Conservation (phyloP, 345 rosid genomes). For the Eucalyptus viminalis region DNA sequence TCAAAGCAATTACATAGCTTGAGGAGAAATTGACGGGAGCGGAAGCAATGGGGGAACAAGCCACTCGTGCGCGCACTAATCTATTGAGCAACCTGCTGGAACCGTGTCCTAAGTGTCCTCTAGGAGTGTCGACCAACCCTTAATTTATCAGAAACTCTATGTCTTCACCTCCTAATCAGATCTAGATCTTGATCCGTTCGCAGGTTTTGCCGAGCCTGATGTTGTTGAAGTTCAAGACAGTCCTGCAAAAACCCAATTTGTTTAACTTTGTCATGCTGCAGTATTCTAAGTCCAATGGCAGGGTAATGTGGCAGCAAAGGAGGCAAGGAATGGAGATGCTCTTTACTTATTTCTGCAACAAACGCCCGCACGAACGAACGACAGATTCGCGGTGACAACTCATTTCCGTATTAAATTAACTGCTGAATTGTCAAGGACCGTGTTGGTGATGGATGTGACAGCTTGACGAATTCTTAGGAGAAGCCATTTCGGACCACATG, state of each 20-base stretch:
- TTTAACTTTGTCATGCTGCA: neutral
- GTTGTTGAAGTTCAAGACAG: neutral
- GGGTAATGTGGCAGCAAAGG: neutral
- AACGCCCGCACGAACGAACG: neutral
- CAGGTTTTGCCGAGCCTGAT: neutral
- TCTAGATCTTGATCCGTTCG: neutral
- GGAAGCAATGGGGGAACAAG: neutral
- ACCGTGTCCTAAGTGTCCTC: neutral
- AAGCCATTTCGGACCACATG: neutral
- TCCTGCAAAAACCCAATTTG: neutral
- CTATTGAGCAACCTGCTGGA: neutral
- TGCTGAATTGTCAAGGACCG: neutral
- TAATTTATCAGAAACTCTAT: neutral
- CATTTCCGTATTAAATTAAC: neutral
- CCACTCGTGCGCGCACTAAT: neutral
- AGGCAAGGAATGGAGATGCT: neutral
- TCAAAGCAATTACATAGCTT: neutral
- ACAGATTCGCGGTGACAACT: neutral
- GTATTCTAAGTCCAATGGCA: neutral
- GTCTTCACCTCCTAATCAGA: neutral
- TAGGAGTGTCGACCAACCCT: neutral
- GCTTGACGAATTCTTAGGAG: neutral
- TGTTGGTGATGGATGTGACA: neutral
- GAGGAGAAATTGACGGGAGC: neutral
- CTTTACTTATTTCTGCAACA: neutral